These are phyloP conservation scores for Gynostemma pentaphyllum DNA, from an alignment of 306 rosid species.

Conservation along the genomic window DNA sequence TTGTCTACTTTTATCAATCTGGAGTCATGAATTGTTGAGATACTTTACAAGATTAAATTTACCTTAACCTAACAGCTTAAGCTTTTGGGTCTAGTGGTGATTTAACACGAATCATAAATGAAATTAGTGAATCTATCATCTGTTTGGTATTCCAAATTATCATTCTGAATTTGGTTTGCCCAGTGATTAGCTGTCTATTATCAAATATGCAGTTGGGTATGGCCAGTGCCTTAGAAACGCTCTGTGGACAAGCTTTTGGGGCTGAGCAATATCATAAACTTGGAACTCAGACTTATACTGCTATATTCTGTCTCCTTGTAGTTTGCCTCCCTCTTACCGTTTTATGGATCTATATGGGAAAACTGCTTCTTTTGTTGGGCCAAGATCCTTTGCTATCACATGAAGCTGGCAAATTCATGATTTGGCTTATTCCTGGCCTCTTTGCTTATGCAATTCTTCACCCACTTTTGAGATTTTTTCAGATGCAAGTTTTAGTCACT, in stretches of 20 bases:
- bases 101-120: too few relatives aligned
- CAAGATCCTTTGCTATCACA: slow-evolving; percentile 69
- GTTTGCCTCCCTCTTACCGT: slow-evolving; percentile 48
- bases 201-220: slow-evolving; percentile 23
- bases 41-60: too few relatives aligned
- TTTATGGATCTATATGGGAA: slow-evolving; percentile 49
- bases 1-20: too few relatives aligned
- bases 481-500: slow-evolving; percentile 46
- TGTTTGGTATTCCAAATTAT: neutral
- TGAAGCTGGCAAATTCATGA: slow-evolving; percentile 48
- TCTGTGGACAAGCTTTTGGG: slow-evolving; percentile 38
- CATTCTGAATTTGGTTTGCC: neutral
- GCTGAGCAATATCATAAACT: slow-evolving; percentile 28
- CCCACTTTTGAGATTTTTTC: slow-evolving; percentile 51
- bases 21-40: too few relatives aligned
- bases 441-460: slow-evolving; percentile 55
- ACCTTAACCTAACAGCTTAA: too few relatives aligned
- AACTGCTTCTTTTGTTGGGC: slow-evolving; percentile 39
- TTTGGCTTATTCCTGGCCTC: slow-evolving; percentile 64
- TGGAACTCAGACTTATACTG: slow-evolving; percentile 20
- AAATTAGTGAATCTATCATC: neutral
- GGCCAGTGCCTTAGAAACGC: slow-evolving; percentile 33
- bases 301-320: slow-evolving; percentile 30
- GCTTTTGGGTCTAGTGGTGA: too few relatives aligned
- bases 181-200: neutral